These are phyloP conservation scores for Coix lacrymajobi DNA, from an alignment of 176 grass and related monocot species.

Conservation along the genomic window DNA sequence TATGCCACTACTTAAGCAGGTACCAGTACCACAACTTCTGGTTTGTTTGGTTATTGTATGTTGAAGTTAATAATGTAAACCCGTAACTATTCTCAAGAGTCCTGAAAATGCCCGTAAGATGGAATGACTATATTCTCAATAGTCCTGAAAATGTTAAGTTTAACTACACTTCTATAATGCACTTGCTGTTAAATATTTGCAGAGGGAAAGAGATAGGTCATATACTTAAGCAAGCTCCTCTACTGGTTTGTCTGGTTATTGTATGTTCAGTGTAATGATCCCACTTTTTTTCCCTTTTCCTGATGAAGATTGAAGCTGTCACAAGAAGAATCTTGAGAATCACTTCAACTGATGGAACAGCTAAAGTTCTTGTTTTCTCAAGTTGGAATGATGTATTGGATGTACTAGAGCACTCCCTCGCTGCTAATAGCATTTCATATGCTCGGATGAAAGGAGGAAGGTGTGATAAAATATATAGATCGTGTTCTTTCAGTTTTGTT, in stretches of 20 bases:
- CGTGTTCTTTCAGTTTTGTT: conserved; percentile 5
- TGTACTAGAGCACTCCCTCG: conserved; percentile 82
- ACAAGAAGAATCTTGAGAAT: conserved; percentile 89
- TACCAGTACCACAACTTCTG: background rate
- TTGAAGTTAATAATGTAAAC: background rate
- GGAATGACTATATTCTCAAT: background rate
- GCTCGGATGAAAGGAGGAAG: conserved; percentile 98
- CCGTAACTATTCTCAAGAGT: background rate
- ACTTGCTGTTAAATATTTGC: background rate
- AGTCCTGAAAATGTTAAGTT: background rate
- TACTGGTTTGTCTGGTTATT: background rate
- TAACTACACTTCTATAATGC: background rate
- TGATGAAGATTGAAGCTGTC: conserved; percentile 76
- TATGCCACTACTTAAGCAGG: background rate
- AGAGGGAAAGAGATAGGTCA: background rate
- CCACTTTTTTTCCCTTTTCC: conserved; percentile 19
- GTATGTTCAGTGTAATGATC: background rate
- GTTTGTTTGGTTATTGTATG: background rate
- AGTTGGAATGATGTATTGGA: conserved; percentile 96
- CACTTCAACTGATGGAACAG: conserved; percentile 52
- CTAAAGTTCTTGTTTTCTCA: conserved; percentile 94
- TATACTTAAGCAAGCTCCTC: background rate
- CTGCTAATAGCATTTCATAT: conserved; percentile 65
- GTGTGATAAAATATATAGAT: conserved; percentile 35
- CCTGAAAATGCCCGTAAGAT: background rate